Conservation (phyloP, 2,329 filamentous ascomycete species). For the Verruconis gallopava region DNA sequence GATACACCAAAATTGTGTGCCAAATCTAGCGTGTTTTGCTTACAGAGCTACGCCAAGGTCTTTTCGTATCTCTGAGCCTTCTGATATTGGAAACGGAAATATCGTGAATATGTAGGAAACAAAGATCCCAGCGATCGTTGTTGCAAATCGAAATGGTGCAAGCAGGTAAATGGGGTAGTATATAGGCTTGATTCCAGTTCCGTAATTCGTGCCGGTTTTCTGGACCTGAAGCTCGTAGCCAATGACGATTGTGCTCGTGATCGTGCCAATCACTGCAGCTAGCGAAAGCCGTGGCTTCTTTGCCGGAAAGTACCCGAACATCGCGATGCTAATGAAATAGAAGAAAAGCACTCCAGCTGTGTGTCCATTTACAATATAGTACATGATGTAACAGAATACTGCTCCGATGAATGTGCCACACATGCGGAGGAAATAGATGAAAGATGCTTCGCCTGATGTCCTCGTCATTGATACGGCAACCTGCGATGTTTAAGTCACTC, state of each 20-base stretch:
- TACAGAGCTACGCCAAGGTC: conserved; percentile 52
- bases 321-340: conserved; percentile 52
- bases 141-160: conserved; percentile 57
- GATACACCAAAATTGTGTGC: too few relatives aligned
- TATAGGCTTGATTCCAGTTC: conserved; percentile 49
- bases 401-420: conserved; percentile 52
- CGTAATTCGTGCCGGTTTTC: conserved; percentile 45
- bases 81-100: conserved; percentile 60
- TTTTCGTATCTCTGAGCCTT: conserved; percentile 54
- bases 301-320: conserved; percentile 52
- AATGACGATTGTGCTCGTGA: conserved; percentile 26
- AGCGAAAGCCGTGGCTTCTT: conserved; percentile 52
- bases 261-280: conserved; percentile 42
- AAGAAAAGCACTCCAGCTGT: conserved; percentile 54
- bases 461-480: conserved; percentile 57
- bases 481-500: too few relatives aligned
- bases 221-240: conserved; percentile 59
- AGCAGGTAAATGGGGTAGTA: conserved; percentile 59
- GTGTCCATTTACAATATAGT: conserved; percentile 54
- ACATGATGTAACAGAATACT: conserved; percentile 49
- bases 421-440: conserved; percentile 54
- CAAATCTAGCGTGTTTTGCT: too few relatives aligned
- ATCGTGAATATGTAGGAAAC: conserved; percentile 69
- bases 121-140: conserved; percentile 51
- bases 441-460: conserved; percentile 56